phyloP scores from a whole-genome alignment of 1,284 basidiomycete species.

The Ustilago lituana region DNA sequence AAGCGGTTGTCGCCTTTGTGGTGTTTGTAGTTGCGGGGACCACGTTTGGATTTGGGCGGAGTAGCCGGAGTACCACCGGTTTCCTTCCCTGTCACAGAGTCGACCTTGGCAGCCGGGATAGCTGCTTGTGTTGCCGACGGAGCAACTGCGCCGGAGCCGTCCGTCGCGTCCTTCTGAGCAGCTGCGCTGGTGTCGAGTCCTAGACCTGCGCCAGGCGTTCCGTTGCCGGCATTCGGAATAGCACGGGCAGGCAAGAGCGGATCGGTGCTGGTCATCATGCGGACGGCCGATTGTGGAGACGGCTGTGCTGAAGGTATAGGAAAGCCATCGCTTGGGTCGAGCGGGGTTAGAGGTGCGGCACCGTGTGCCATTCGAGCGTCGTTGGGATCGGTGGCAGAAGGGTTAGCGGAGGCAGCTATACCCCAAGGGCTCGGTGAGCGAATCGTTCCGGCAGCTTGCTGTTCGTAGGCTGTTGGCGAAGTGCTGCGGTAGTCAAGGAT shows the following conservation, averaged over 20 bases:
- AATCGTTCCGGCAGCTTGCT: background rate
- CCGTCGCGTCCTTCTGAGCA: background rate
- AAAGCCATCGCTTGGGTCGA: constrained; percentile 18
- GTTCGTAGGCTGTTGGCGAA: constrained; percentile 4
- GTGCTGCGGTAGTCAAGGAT: constrained; percentile 7
- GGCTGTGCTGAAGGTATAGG: constrained; percentile 13
- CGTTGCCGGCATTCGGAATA: background rate
- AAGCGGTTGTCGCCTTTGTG: constrained; percentile 56
- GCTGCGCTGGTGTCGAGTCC: constrained; percentile 5
- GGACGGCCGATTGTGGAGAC: constrained; percentile 29
- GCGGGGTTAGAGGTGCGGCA: background rate
- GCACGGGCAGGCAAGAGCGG: constrained; percentile 26
- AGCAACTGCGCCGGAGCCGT: background rate
- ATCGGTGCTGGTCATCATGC: constrained; percentile 41
- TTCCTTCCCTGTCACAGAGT: background rate
- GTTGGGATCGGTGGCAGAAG: too few relatives aligned
- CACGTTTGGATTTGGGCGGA: constrained; percentile 6
- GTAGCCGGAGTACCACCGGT: background rate
- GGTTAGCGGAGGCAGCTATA: constrained; percentile 8
- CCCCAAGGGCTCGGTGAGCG: constrained; percentile 32
- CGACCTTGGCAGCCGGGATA: background rate
- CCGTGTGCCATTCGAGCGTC: background rate
- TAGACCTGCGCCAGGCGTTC: constrained; percentile 1
- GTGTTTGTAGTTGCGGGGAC: constrained; percentile 39
- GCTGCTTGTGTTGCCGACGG: background rate